Conservation (phyloP, 768 basidiomycete species). For the Tylopilus sp. region DNA sequence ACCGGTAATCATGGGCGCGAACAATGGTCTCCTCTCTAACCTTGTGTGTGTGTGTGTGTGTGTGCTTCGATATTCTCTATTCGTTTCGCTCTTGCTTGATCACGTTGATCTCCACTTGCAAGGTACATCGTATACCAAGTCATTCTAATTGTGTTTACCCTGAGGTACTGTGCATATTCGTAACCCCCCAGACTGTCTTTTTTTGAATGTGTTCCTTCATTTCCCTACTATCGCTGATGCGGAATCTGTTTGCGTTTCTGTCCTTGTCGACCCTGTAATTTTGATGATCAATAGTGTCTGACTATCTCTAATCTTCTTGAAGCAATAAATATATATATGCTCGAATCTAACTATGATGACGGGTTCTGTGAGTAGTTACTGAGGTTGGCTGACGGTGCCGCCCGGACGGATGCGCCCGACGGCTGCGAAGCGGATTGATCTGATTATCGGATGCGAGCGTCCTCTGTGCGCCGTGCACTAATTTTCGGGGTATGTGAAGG, state of each 20-base stretch:
- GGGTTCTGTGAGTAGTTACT: too few relatives aligned
- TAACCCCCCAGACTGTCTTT: too few relatives aligned
- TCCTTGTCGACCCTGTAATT: neutral
- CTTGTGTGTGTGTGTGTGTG: neutral
- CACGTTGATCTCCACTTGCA: neutral
- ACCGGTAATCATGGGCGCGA: slow-evolving; percentile 23
- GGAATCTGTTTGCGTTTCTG: neutral
- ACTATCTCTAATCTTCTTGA: neutral
- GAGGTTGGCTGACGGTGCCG: too few relatives aligned
- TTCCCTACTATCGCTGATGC: neutral
- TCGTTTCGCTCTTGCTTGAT: neutral
- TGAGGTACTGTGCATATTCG: neutral
- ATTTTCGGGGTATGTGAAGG: neutral
- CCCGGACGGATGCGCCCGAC: too few relatives aligned
- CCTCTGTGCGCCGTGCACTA: too few relatives aligned
- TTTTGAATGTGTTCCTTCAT: too few relatives aligned
- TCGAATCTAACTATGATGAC: neutral
- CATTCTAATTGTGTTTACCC: neutral
- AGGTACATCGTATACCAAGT: slow-evolving; percentile 2
- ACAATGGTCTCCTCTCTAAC: slow-evolving; percentile 21
- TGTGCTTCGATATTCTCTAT: neutral
- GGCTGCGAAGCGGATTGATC: too few relatives aligned
- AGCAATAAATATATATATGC: neutral
- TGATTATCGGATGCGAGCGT: too few relatives aligned
- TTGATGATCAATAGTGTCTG: neutral